Conservation (phyloP, 768 basidiomycete species). For the Cystobasidium ongulense region DNA sequence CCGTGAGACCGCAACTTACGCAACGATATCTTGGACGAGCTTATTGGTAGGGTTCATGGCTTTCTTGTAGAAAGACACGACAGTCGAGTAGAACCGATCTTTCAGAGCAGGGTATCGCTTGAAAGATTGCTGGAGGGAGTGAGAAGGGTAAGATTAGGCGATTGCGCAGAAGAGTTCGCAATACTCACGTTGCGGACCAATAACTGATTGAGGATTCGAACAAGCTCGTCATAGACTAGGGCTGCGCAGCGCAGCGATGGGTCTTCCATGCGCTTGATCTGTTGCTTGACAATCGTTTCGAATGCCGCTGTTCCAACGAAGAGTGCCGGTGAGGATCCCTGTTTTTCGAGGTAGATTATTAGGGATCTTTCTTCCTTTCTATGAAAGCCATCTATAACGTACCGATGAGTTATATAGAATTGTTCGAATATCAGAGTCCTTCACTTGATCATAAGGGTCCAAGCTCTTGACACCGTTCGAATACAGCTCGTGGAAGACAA, state of each 20-base stretch:
- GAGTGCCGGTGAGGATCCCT: slow-evolving; percentile 91
- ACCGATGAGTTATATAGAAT: slow-evolving; percentile 97
- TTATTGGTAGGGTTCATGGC: slow-evolving; percentile 91
- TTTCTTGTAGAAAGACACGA: slow-evolving; percentile 92
- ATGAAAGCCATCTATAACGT: slow-evolving; percentile 45
- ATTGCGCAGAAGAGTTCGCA: background rate
- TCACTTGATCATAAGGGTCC: slow-evolving; percentile 98
- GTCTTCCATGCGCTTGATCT: slow-evolving; percentile 93
- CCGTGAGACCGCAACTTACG: slow-evolving; percentile 52
- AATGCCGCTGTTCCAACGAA: slow-evolving; percentile 97
- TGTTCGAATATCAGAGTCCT: slow-evolving; percentile 93
- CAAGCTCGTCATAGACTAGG: slow-evolving; percentile 92
- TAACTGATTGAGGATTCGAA: slow-evolving; percentile 85
- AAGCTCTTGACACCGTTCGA: slow-evolving; percentile 91
- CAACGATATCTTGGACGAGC: slow-evolving; percentile 82
- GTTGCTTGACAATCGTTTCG: slow-evolving; percentile 97
- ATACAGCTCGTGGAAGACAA: slow-evolving; percentile 97
- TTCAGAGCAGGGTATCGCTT: slow-evolving; percentile 91
- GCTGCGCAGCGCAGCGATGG: slow-evolving; percentile 88
- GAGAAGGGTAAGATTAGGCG: slow-evolving; percentile 4
- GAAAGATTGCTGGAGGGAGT: slow-evolving; percentile 71
- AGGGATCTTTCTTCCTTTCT: no score
- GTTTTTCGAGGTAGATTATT: no score
- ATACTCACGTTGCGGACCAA: slow-evolving; percentile 73
- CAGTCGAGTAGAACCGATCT: slow-evolving; percentile 90